Base-by-base conservation (phyloP, 177 flowering plant genomes). In the Vitis hybrid region DNA sequence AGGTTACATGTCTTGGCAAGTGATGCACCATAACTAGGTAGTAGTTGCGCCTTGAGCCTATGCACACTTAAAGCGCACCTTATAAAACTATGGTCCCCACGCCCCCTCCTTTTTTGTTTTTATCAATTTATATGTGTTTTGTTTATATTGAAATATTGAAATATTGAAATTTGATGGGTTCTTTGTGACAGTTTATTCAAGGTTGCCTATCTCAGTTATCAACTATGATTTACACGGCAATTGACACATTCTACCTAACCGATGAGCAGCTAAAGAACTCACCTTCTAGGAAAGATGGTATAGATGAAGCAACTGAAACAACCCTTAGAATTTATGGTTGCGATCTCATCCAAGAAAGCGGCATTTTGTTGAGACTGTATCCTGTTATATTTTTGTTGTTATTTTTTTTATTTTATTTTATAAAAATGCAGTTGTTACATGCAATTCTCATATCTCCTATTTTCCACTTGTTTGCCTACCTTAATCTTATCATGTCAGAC, bases 271-370 rank as follows among this genome's bases (percentile, higher is more conserved):
- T 91, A 10, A 66, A 75, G 73, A 80, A 86, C 66, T 85, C 95
- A 0, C 97, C 98, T 0, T 95, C 98, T 8, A 63, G 82, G 48
- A 81, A 74, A 57, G 84, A 79, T 83, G 96, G 88, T 16, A 85
- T 95, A 11, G 95, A 93, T 53, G 91, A 86, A 72, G 76, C 81
- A 0, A 88, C 91, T 3, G 97, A 95, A 66, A 88, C 78, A 7
- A 87, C 83, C 0, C 94, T 93, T 18, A 81, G 98, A 73, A 86
- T 95, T 68, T 95, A 95, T 80, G 97, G 97, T 29, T 93, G 97
- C 80, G 98, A 93, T 74, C 91, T 95, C 67, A 86, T 93, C 64
- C 99, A 91, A 73, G 98, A 95, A 72, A 82, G 94, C 54, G 99
- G 98, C 64, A 91, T 95, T 70, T 78, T 93, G 66, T 94, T 93